Percentiles rank a stretch among this genome's conserved stretches.
phyloP scores from a whole-genome alignment of 495 filamentous ascomycete species.

The Neurospora tetraspora region DNA sequence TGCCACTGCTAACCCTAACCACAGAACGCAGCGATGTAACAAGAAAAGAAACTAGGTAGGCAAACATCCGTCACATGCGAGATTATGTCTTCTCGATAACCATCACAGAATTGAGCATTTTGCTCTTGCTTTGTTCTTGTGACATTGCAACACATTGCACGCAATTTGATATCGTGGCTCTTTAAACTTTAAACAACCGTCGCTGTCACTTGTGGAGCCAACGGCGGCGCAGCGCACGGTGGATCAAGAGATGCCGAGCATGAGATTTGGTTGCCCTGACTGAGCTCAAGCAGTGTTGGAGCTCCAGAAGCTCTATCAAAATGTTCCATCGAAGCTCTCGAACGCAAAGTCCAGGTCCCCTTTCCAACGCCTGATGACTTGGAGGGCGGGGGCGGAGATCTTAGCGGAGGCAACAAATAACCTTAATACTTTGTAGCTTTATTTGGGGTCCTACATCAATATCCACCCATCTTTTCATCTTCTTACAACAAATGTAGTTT shows the following conservation, averaged over 20 bases:
- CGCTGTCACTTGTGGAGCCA: neutral
- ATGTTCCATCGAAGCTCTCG: neutral
- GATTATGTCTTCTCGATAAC: neutral
- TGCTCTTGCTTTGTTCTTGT: neutral
- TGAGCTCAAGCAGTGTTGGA: neutral
- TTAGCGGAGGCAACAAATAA: neutral
- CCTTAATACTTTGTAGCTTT: neutral
- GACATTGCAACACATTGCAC: neutral
- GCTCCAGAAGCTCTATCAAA: neutral
- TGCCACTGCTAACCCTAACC: neutral
- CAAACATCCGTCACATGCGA: neutral
- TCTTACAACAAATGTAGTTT: neutral
- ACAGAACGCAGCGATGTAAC: neutral
- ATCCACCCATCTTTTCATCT: neutral
- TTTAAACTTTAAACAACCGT: neutral
- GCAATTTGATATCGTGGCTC: neutral
- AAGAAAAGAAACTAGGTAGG: neutral
- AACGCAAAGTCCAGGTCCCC: neutral
- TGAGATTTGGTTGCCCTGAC: neutral
- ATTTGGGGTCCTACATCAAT: neutral
- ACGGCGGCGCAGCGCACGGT: neutral
- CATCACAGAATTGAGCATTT: neutral
- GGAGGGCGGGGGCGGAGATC: neutral
- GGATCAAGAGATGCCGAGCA: neutral
- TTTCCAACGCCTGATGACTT: no score